Evolutionary conservation across 495 filamentous ascomycete genomes (phyloP).

Genomic region (Penicillium psychrofluorescens): DNA sequence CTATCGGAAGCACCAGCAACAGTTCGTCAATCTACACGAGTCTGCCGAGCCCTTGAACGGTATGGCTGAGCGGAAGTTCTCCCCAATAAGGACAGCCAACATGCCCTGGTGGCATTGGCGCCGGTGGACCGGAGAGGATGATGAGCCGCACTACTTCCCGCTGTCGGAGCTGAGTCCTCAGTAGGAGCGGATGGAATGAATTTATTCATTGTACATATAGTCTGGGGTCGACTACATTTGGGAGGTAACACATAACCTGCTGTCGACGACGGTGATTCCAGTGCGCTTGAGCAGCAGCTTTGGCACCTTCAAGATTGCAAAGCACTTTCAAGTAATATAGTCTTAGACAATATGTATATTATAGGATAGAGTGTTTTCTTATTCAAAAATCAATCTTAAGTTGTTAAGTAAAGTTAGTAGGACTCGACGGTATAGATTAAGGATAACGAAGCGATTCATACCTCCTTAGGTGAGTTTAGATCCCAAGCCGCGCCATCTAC

Average conservation of each 20-base stretch:
- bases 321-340: conserved; percentile 3
- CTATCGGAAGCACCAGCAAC: too few species aligned
- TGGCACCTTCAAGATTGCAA: too few species aligned
- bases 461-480: background rate
- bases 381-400: conserved; percentile 4
- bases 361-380: conserved; percentile 12
- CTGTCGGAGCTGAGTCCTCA: conserved; percentile 12
- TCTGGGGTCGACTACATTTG: too few species aligned
- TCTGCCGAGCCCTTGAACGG: conserved; percentile 19
- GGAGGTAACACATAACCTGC: too few species aligned
- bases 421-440: conserved; percentile 3
- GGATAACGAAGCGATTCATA: conserved; percentile 1
- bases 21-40: conserved; percentile 3
- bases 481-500: background rate
- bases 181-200: too few species aligned
- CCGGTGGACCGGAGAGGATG: conserved; percentile 17
- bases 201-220: too few species aligned
- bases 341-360: conserved; percentile 3
- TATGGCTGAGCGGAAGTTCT: conserved; percentile 11
- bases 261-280: too few species aligned
- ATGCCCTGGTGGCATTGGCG: conserved; percentile 33
- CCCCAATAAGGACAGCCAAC: background rate
- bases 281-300: too few species aligned
- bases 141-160: conserved; percentile 21
- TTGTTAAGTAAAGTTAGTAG: conserved; percentile 2